Evolutionary conservation across 805 yeast genomes (phyloP).

Genomic region (Monosporozyma servazzii): DNA sequence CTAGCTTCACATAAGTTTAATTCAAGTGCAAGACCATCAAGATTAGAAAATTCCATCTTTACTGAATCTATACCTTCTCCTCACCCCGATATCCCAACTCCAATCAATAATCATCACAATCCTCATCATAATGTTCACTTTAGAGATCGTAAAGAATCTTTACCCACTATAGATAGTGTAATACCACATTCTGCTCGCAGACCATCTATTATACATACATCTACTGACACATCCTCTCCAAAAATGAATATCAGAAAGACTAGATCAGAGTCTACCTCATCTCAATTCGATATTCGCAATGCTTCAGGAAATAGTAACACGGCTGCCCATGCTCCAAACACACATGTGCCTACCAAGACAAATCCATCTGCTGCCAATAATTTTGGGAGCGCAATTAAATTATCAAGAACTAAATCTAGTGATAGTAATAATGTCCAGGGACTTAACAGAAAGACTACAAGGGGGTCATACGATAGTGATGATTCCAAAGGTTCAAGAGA

Average conservation of each 20-base stretch:
- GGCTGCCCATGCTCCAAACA: neutral
- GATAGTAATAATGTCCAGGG: constrained; percentile 1
- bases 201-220: constrained; percentile 5
- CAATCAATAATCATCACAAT: neutral
- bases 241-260: neutral
- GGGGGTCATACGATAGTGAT: constrained; percentile 43
- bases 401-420: neutral
- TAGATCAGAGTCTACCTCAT: constrained; percentile 1
- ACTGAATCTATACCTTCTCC: constrained; percentile 2
- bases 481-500: constrained; percentile 68
- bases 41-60: constrained; percentile 4
- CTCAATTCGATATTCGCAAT: neutral
- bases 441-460: constrained; percentile 1
- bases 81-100: neutral
- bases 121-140: neutral
- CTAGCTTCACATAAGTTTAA: constrained; percentile 2
- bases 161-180: neutral
- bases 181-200: constrained; percentile 3
- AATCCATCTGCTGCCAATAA: neutral
- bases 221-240: neutral
- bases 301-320: neutral
- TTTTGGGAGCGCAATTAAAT: neutral
- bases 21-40: constrained; percentile 14
- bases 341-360: neutral
- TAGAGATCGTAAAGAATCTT: neutral